Base-by-base conservation (phyloP, 176 grass and related monocot species). In the Ensete ventricosum region DNA sequence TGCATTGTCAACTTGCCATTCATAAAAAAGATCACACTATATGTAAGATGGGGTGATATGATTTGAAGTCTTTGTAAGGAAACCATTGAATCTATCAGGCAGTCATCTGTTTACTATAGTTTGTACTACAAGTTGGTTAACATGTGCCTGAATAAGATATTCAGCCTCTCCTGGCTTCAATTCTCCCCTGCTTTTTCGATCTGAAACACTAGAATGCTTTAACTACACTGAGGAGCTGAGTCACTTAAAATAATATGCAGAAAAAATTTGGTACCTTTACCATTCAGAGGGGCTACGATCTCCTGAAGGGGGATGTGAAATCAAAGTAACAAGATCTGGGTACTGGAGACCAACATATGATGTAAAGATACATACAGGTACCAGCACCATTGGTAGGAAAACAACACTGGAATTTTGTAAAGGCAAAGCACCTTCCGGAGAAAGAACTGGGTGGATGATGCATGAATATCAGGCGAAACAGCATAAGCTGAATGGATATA, bases 391-490 rank as follows among this genome's bases (percentile, higher is more conserved):
- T 1, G 87, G 87, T 53, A 54, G 80, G 29, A 89, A 89, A 81
- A 78, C 69, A 62, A 54, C 19, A 22, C 59, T 85, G 24, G 74
- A 81, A 79, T 85, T 83, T 86, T 81, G 78, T 60, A 50, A 81
- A 66, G 78, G 81, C 52, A 53, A 89, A 83, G 64, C 74, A 78
- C 74, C 83, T 29, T 54, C 19, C 75, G 78, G 77, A 66, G 55
- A 54, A 19, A 89, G 63, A 83, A 83, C 87, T 78, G 51, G 71
- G 64, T 86, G 81, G 87, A 52, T 83, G 71, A 89, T 89, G 87
- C 24, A 83, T 78, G 78, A 83, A 78, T 89, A 89, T 78, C 78
- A 52, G 17, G 78, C 79, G 34, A 63, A 81, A 75, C 64, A 80
- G 34, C 77, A 78, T 16, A 16, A 27, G 43, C 69, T 50, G 17